Evolutionary conservation across 1,284 basidiomycete genomes (phyloP).

Genomic region (Exobasidium rhododendri): DNA sequence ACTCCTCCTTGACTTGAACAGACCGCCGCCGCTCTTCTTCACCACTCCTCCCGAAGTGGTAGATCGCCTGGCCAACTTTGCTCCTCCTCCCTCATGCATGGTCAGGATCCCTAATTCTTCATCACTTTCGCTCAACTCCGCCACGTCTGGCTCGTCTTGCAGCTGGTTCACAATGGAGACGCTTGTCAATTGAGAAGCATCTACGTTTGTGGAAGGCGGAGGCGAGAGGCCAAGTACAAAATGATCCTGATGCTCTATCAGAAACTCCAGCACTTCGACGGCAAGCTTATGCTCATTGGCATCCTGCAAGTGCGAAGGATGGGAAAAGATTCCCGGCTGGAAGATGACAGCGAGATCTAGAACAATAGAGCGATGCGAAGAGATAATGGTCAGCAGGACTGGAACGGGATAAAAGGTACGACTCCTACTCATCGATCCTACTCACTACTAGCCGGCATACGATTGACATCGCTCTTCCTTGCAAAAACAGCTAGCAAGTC

Average conservation of each 20-base stretch:
- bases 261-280: slow-evolving; percentile 86
- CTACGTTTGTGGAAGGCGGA: slow-evolving; percentile 37
- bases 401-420: slow-evolving; percentile 53
- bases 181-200: slow-evolving; percentile 39
- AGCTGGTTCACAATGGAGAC: slow-evolving; percentile 31
- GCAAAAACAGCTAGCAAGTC: slow-evolving; percentile 93
- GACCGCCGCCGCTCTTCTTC: neutral
- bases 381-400: no score
- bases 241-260: slow-evolving; percentile 65
- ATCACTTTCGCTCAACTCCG: slow-evolving; percentile 45
- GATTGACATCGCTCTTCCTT: slow-evolving; percentile 81
- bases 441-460: slow-evolving; percentile 91
- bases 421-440: slow-evolving; percentile 20
- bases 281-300: slow-evolving; percentile 73
- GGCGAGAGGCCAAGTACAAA: slow-evolving; percentile 50
- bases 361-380: no score
- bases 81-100: slow-evolving; percentile 51
- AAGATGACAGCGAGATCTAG: slow-evolving; percentile 52
- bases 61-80: slow-evolving; percentile 16
- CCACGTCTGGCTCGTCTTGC: slow-evolving; percentile 18
- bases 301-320: slow-evolving; percentile 66
- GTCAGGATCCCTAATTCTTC: slow-evolving; percentile 49
- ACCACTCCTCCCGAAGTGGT: neutral
- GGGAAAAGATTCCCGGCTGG: slow-evolving; percentile 64
- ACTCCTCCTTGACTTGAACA: neutral